Evolutionary conservation across 768 basidiomycete species (phyloP), one percentile per base, ranked within the genome.

Genomic region (Lactarius sp.): DNA sequence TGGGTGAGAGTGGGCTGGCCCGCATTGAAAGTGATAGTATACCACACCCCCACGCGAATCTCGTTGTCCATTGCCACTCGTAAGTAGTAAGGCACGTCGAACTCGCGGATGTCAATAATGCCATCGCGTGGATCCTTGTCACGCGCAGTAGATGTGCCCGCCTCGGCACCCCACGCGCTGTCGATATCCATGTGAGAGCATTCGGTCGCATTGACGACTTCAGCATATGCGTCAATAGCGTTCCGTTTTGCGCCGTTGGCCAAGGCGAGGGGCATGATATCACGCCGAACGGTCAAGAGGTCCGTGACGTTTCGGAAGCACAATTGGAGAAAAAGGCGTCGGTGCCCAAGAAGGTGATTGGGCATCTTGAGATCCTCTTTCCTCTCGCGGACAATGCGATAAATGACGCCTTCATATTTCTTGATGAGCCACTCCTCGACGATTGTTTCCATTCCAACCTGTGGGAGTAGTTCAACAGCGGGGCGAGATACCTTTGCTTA

Each of bases 21-120:
- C 4, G 85, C 86, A 2, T 82, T 81, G 68, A 95, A 94, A 4
- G 88, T 85, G 57, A 99, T 85, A 0, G 84, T 81, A 70, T 99
- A 99, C 97, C 97, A 99, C n/a, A 98, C 78, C 55, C 97, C 97
- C 57, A 97, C 95, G 54, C 97, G 93, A 54, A 98, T 83, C 52
- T 98, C 94, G 73, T 95, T 94, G 82, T 99, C 97, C 76, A 99
- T 99, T 14, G 96, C 94, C n/a, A 98, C 96, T 20, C 97, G 94
- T 52, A 97, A 80, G 75, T 98, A 98, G 74, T 98, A 99, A 0
- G 93, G 92, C 33, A 98, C 92, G 74, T 99, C 97, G 75, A 88
- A 98, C 73, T 98, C 97, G 41, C 97, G 84, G 52, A 96, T 83
- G 72, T 99, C 97, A 72, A 97, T 85, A 71, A 98, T 92, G 69